A percentile compares a stretch with the other conserved stretches of the same genome.
phyloP scores from a whole-genome alignment of 176 grass and related monocot species.

The Cenchrus purpureus region DNA sequence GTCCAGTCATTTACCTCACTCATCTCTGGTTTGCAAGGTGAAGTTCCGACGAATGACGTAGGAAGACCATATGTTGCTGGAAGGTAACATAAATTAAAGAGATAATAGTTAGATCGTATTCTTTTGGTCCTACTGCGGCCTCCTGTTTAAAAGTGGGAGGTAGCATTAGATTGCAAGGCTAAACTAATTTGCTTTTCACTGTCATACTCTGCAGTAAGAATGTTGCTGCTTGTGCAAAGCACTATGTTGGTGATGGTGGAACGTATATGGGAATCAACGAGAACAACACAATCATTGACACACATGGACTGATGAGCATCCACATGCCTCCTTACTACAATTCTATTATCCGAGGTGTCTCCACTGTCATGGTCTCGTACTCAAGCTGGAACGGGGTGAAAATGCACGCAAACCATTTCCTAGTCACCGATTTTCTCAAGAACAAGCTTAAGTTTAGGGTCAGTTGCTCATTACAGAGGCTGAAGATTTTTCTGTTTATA shows the following conservation, averaged over 20 bases:
- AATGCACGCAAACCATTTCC: slow-evolving; percentile 76
- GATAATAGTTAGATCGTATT: slow-evolving; percentile 20
- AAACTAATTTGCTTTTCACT: neutral
- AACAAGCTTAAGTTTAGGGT: slow-evolving; percentile 79
- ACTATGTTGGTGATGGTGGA: slow-evolving; percentile 81
- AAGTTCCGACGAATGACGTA: slow-evolving; percentile 33
- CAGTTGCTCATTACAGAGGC: slow-evolving; percentile 23
- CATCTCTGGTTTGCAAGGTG: slow-evolving; percentile 74
- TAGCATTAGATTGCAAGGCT: neutral
- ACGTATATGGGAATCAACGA: slow-evolving; percentile 66
- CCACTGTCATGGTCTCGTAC: slow-evolving; percentile 77
- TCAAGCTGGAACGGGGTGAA: slow-evolving; percentile 82
- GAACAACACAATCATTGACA: slow-evolving; percentile 68
- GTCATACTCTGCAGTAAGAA: slow-evolving; percentile 50
- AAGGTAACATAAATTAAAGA: slow-evolving; percentile 41
- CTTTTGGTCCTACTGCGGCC: neutral
- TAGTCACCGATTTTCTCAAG: slow-evolving; percentile 77
- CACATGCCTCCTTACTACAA: slow-evolving; percentile 80
- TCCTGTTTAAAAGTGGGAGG: neutral
- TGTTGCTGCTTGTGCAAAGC: slow-evolving; percentile 75
- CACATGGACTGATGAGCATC: slow-evolving; percentile 55
- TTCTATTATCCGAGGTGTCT: slow-evolving; percentile 68
- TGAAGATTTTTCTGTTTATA: neutral
- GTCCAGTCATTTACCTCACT: slow-evolving; percentile 67
- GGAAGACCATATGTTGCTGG: slow-evolving; percentile 75